These are phyloP conservation scores for Erysimum cheiranthoides DNA, from an alignment of 345 rosid species.

Conservation along the genomic window DNA sequence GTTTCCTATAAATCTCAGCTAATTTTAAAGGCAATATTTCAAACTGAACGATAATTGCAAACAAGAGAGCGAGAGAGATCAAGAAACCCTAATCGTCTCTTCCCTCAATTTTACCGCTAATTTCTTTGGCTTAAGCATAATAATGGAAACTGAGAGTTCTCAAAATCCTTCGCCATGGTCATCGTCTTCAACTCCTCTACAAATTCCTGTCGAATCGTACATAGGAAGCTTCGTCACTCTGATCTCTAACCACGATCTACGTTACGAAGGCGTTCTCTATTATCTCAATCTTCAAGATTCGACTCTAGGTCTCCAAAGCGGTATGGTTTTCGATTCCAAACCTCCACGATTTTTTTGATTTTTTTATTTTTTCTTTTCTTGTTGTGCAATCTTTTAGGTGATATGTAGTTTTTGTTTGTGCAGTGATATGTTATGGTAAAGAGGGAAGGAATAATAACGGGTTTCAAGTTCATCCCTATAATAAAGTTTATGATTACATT, in stretches of 20 bases:
- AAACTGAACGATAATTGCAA: background rate
- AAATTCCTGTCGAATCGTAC: constrained; percentile 41
- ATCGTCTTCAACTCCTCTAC: background rate
- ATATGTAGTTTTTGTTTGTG: constrained; percentile 11
- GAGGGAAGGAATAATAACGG: constrained; percentile 54
- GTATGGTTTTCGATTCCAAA: constrained; percentile 31
- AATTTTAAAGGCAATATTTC: background rate
- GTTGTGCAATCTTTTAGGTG: background rate
- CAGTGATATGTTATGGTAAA: constrained; percentile 60
- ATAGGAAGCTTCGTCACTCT: constrained; percentile 53
- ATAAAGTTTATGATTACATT: constrained; percentile 50
- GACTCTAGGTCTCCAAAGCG: constrained; percentile 50
- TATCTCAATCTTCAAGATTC: constrained; percentile 46
- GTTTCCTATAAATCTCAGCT: background rate
- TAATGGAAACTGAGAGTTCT: constrained; percentile 38
- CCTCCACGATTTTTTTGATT: background rate
- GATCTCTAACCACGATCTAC: constrained; percentile 50
- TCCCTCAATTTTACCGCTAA: background rate
- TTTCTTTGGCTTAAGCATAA: background rate
- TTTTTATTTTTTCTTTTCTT: background rate
- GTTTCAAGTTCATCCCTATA: constrained; percentile 45
- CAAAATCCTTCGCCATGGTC: constrained; percentile 15
- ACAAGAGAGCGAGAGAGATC: background rate
- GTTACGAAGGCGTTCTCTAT: constrained; percentile 55
- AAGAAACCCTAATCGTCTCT: constrained; percentile 10